phyloP scores from a whole-genome alignment of 2,329 filamentous ascomycete genomes.

The Fusarium phyllophilum region DNA sequence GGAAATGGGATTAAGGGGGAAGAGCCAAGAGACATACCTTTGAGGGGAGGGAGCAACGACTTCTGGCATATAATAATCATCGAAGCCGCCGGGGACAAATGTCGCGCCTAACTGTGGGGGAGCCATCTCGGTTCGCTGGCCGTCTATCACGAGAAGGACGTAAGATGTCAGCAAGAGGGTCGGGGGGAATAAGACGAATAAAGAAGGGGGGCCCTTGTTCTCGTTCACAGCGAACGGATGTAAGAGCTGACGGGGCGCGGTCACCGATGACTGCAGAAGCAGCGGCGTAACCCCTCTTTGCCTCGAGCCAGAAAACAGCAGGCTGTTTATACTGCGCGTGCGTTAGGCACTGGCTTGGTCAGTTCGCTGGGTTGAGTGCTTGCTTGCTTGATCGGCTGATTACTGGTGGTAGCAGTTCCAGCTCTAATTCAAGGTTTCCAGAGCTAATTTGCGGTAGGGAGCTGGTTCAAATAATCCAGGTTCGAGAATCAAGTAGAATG shows the following conservation, averaged over 20 bases:
- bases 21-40: constrained; percentile 56
- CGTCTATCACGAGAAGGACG: constrained; percentile 45
- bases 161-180: constrained; percentile 47
- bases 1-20: constrained; percentile 30
- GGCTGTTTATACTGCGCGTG: constrained; percentile 35
- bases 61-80: constrained; percentile 71
- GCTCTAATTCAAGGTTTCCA: constrained; percentile 10
- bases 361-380: constrained; percentile 18
- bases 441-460: constrained; percentile 14
- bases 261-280: constrained; percentile 43
- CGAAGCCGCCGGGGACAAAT: constrained; percentile 66
- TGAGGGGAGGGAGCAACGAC: constrained; percentile 67
- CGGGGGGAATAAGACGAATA: constrained; percentile 42
- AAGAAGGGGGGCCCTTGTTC: constrained; percentile 41
- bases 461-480: constrained; percentile 14
- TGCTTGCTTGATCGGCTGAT: constrained; percentile 24
- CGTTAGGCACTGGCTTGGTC: constrained; percentile 23
- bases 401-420: constrained; percentile 22
- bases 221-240: constrained; percentile 36
- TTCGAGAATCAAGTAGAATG: constrained; percentile 15
- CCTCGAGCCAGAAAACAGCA: constrained; percentile 30
- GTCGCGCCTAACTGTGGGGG: constrained; percentile 60
- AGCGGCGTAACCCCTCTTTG: constrained; percentile 42
- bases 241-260: constrained; percentile 42
- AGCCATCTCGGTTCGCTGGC: constrained; percentile 42